Evolutionary conservation across 352 stramenopile genomes (phyloP).

Genomic region (Globisporangium yorkense): DNA sequence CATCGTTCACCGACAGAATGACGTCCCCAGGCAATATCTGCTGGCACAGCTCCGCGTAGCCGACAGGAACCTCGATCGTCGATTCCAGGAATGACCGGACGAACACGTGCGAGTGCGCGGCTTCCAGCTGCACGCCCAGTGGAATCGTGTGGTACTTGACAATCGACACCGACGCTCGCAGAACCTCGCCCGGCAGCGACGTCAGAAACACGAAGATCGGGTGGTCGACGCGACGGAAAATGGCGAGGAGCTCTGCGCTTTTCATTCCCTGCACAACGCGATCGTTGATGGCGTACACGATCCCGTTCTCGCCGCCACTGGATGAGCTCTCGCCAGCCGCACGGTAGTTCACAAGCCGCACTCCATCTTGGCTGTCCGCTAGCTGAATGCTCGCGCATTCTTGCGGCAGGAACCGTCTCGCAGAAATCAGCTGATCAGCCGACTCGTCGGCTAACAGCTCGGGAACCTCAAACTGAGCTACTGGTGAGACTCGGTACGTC

Average conservation of each 20-base stretch:
- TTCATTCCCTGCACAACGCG: conserved; percentile 39
- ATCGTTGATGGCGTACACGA: conserved; percentile 56
- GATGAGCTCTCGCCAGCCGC: background rate
- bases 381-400: conserved; percentile 12
- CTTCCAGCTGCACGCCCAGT: conserved; percentile 32
- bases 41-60: conserved; percentile 45
- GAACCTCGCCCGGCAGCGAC: conserved; percentile 36
- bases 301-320: background rate
- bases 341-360: conserved; percentile 5
- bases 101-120: conserved; percentile 31
- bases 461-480: conserved; percentile 52
- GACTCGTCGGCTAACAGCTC: conserved; percentile 23
- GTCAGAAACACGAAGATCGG: conserved; percentile 41
- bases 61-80: conserved; percentile 19
- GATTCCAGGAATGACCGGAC: conserved; percentile 33
- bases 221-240: conserved; percentile 26
- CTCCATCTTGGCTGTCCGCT: conserved; percentile 10
- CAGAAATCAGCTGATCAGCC: conserved; percentile 5
- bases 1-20: conserved; percentile 44
- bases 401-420: conserved; percentile 5
- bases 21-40: conserved; percentile 71
- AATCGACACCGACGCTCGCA: conserved; percentile 62
- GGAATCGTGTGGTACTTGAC: conserved; percentile 37
- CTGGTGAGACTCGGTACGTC: conserved; percentile 25
- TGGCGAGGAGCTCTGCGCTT: conserved; percentile 25